These are phyloP conservation scores for Aspergillus pseudoglaucus DNA, from an alignment of 2,329 filamentous ascomycete species.

Conservation along the genomic window DNA sequence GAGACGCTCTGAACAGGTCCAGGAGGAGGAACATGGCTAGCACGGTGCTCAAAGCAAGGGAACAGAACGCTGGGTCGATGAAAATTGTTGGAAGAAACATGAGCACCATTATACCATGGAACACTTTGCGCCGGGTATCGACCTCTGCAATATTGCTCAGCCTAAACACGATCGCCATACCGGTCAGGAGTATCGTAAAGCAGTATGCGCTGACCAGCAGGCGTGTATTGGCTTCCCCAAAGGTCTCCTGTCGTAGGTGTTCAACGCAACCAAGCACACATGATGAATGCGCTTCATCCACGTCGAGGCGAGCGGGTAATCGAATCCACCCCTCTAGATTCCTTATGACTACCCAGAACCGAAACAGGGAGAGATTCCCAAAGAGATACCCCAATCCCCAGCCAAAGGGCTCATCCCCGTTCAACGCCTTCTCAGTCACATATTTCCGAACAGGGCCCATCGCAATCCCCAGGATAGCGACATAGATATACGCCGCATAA, in stretches of 20 bases:
- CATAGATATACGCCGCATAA: slow-evolving; percentile 75
- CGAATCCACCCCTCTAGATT: slow-evolving; percentile 70
- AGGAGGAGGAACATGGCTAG: slow-evolving; percentile 81
- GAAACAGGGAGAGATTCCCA: slow-evolving; percentile 66
- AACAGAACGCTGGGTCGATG: slow-evolving; percentile 76
- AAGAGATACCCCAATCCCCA: slow-evolving; percentile 90
- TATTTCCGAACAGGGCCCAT: slow-evolving; percentile 65
- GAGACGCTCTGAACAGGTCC: slow-evolving; percentile 81
- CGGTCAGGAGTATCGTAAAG: slow-evolving; percentile 59
- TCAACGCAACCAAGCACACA: slow-evolving; percentile 57
- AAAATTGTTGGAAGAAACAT: slow-evolving; percentile 88
- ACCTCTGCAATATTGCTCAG: slow-evolving; percentile 77
- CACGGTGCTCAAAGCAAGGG: slow-evolving; percentile 70
- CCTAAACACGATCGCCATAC: slow-evolving; percentile 67
- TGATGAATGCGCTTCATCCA: slow-evolving; percentile 27
- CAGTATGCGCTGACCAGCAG: slow-evolving; percentile 72
- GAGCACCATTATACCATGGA: slow-evolving; percentile 95
- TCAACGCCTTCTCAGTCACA: slow-evolving; percentile 60
- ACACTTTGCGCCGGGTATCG: slow-evolving; percentile 92
- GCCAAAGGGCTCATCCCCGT: slow-evolving; percentile 72
- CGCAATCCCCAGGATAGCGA: slow-evolving; percentile 58
- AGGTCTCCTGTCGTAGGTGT: slow-evolving; percentile 54
- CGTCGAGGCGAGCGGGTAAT: slow-evolving; percentile 49
- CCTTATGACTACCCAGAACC: slow-evolving; percentile 62
- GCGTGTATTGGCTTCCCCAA: slow-evolving; percentile 77